These are phyloP conservation scores for Colletotrichum costaricense DNA, from an alignment of 2,329 filamentous ascomycete species.

Conservation along the genomic window DNA sequence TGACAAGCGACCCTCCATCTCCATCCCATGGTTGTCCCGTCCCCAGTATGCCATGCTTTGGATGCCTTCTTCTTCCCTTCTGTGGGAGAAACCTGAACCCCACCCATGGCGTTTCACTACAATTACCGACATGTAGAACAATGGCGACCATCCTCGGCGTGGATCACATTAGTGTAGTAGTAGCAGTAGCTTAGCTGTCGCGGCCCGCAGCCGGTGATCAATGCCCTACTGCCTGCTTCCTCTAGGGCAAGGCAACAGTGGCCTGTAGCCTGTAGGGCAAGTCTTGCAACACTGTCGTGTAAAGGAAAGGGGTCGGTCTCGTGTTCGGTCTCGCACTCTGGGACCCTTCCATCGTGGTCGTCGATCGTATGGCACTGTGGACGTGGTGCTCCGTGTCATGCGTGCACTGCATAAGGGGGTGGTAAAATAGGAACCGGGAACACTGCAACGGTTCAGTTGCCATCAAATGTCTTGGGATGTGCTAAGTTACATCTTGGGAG, in stretches of 20 bases:
- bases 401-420: too few relatives aligned
- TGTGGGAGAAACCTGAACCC: neutral
- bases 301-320: slow-evolving; percentile 10
- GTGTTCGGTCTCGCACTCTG: slow-evolving; percentile 15
- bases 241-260: neutral
- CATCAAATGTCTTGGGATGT: neutral
- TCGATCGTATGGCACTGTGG: neutral
- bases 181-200: neutral
- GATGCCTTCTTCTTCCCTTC: neutral
- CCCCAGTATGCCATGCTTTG: neutral
- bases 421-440: neutral
- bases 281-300: neutral
- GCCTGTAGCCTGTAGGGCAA: neutral
- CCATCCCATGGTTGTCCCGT: neutral
- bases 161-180: neutral
- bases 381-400: neutral
- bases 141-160: neutral
- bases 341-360: neutral
- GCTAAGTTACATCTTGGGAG: too few relatives aligned
- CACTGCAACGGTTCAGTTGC: neutral
- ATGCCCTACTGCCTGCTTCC: neutral
- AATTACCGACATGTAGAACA: neutral
- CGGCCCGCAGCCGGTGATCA: neutral
- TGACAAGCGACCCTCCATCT: slow-evolving; percentile 3
- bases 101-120: slow-evolving; percentile 1